Base-by-base conservation (phyloP, 164 flowering plant genomes). In the Stephania yunnanensis region DNA sequence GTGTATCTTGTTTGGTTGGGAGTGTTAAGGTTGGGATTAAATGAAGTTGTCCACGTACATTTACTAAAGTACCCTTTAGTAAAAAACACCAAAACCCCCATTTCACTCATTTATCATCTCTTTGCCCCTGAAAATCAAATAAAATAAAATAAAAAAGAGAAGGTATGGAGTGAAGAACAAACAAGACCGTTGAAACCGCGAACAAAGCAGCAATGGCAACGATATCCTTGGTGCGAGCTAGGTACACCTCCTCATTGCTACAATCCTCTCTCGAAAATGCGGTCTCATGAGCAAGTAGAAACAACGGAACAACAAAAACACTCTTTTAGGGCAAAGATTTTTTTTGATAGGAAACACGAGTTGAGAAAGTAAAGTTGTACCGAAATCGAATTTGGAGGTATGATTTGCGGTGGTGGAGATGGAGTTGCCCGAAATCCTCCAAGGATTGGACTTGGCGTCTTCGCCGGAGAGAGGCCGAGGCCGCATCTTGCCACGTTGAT, bases 151-250 rank as follows among this genome's bases (percentile, higher is more conserved):
- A 36, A 36, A 36, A 36, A 36, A 36, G 4, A 36, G 42, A 36
- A 36, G 42, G 42, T 36, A 4, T 36, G 3, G 42, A 36, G 0
- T 36, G 42, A 2, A 58, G 19, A 58, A 58, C 5, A n/a, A n/a
- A n/a, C n/a, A n/a, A 15, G 3, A 93, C 98, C 97, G 65, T 93
- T 93, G 76, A 95, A 95, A 9, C 99, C 99, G 30, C 87, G 83
- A 81, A 95, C 92, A n/a, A n/a, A n/a, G n/a, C n/a, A 10, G 97
- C 96, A n/a, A 94, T 93, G 7, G 87, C 80, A 20, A 93, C 97
- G 6, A 95, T 86, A 7, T 92, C 93, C 75, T 82, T 86, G 0
- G 97, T 92, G 10, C 90, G 87, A 74, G 87, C 85, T 73, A 84
- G 79, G 64, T 93, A 95, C 11, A 95, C 95, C 75, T 92, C 88